Percentiles rank a stretch among this genome's conserved stretches.
These are phyloP conservation scores for Gossypium ekmanianum DNA, from an alignment of 345 rosid species.

Conservation along the genomic window DNA sequence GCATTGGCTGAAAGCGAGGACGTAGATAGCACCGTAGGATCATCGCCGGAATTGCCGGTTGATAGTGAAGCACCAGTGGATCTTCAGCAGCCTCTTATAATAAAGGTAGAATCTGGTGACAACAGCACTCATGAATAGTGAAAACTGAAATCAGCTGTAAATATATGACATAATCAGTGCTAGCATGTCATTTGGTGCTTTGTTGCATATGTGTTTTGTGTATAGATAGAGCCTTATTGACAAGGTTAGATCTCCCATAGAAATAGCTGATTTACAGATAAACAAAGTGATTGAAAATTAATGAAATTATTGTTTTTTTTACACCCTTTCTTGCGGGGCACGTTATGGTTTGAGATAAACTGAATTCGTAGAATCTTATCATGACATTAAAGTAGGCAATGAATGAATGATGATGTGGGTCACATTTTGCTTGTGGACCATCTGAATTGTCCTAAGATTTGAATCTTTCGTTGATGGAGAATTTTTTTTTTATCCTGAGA, in stretches of 20 bases:
- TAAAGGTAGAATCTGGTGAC: slow-evolving; percentile 60
- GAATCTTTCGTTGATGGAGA: too few species aligned
- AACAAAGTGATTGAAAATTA: background rate
- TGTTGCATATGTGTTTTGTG: slow-evolving; percentile 21
- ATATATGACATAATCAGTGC: slow-evolving; percentile 18
- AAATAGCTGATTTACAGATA: background rate
- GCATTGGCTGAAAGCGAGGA: slow-evolving; percentile 86
- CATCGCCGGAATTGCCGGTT: slow-evolving; percentile 39
- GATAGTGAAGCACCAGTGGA: slow-evolving; percentile 35
- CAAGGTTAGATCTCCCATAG: slow-evolving; percentile 12
- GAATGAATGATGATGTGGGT: too few species aligned
- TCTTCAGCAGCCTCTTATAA: slow-evolving; percentile 63
- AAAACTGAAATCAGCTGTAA: slow-evolving; percentile 28
- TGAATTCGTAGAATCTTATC: background rate
- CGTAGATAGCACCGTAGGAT: slow-evolving; percentile 31
- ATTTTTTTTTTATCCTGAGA: too few species aligned
- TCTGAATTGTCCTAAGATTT: too few species aligned
- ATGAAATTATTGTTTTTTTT: slow-evolving; percentile 5
- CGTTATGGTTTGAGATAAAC: background rate
- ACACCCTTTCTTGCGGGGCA: background rate
- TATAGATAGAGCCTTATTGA: slow-evolving; percentile 24
- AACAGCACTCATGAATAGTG: slow-evolving; percentile 34
- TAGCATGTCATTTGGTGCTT: slow-evolving; percentile 9
- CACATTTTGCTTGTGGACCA: too few species aligned
- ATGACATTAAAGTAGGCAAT: too few species aligned